phyloP scores from a whole-genome alignment of 345 rosid genomes.

The Mangifera indica region DNA sequence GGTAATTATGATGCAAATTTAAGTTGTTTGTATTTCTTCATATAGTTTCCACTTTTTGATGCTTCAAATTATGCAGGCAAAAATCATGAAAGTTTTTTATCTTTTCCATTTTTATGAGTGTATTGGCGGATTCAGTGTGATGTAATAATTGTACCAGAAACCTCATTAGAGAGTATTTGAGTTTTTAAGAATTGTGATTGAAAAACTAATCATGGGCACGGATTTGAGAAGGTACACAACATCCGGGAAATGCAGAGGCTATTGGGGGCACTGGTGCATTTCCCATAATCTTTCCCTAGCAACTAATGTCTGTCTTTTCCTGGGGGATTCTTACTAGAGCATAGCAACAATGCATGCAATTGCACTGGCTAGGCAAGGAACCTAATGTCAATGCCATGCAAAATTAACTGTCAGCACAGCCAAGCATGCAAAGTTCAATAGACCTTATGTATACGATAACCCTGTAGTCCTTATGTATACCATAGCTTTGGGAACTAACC shows the following conservation, averaged over 20 bases:
- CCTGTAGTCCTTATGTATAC: neutral
- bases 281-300: too few relatives aligned
- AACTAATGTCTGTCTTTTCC: too few relatives aligned
- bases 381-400: too few relatives aligned
- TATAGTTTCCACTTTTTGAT: neutral
- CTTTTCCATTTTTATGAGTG: neutral
- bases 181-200: neutral
- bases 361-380: too few relatives aligned
- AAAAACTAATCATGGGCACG: too few relatives aligned
- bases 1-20: conserved; percentile 37
- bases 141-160: neutral
- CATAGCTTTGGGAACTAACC: neutral
- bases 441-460: neutral
- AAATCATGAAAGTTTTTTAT: neutral
- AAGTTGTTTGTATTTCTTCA: neutral
- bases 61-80: neutral
- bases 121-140: neutral
- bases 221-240: too few relatives aligned
- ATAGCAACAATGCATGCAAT: too few relatives aligned
- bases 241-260: too few relatives aligned
- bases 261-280: too few relatives aligned
- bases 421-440: neutral
- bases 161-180: neutral
- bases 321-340: too few relatives aligned
- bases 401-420: neutral